Base-by-base conservation (phyloP, 495 filamentous ascomycete species). In the Penicillium tannophilum region DNA sequence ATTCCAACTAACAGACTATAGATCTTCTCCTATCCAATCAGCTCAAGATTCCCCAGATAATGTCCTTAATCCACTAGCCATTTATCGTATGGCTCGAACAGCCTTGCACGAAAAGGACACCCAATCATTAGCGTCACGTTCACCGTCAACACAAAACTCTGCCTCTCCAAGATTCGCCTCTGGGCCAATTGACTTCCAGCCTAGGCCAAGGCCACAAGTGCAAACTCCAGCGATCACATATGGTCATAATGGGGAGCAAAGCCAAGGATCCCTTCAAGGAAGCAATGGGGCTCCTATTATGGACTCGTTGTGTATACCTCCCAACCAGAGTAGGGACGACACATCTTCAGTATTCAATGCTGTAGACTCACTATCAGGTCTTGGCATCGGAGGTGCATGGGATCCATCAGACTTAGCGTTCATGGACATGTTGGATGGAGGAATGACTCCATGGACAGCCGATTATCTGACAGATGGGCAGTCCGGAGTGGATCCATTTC, bases 31-130 rank as follows among this genome's bases (percentile, higher is more conserved):
- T 30, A 48, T 19, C 10, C 58, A 59, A 0, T 55, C 58, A 12
- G 45, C 63, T 30, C 58, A 67, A 48, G 58, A 59, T 47, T 61
- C 61, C 7, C 64, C 64, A 20, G 59, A 65, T 36, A 56, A 56
- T 14, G 45, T 67, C 0, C 43, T 67, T 16, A 67, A 62, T 26
- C 64, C 62, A 19, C 62, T 67, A 10, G 64, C 64, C 6, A 67
- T 67, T 8, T 62, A 64, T 42, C 61, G 61, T 17, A 67, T 67
- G 64, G 62, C 64, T 12, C 57, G 62, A 44, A 61, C 59, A n/a
- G 56, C 61, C n/a, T 41, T 67, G 16, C 64, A 67, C 33, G 58
- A 53, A 17, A 61, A 60, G 31, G 49, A 52, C 14, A 24, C 20
- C 11, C 52, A 26, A 56, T 31, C 19, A 1, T 52, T 50, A 6